Conservation (phyloP, 163 green algal species). For the Picocystis sp. region DNA sequence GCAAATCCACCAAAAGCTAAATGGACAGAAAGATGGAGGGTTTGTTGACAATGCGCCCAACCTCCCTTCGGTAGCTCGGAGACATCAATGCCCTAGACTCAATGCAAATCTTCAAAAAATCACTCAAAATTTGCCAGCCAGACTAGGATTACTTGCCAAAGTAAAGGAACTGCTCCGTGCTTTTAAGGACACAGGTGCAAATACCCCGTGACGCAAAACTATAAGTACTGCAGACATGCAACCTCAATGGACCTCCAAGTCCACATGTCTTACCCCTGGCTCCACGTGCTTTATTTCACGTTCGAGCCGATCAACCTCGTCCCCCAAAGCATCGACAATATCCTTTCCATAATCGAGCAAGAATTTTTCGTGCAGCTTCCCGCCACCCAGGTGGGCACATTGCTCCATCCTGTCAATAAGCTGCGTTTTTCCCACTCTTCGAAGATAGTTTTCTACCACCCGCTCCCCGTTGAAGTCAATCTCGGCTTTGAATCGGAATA, state of each 20-base stretch:
- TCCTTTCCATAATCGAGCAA: slow-evolving; percentile 29
- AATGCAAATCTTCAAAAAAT: no score
- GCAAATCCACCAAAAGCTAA: no score
- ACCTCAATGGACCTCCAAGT: background rate
- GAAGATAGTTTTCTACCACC: slow-evolving; percentile 22
- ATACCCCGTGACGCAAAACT: no score
- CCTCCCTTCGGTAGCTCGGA: no score
- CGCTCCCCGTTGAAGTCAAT: slow-evolving; percentile 32
- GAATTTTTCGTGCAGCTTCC: slow-evolving; percentile 8
- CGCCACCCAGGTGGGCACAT: slow-evolving; percentile 13
- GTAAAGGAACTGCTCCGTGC: no score
- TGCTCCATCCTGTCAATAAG: slow-evolving; percentile 7
- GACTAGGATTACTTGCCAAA: no score
- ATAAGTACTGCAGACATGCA: no score
- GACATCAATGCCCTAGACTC: no score
- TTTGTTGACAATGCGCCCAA: no score
- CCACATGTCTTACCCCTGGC: slow-evolving; percentile 3
- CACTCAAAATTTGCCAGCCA: no score
- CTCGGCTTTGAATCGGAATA: slow-evolving; percentile 74
- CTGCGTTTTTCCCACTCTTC: background rate
- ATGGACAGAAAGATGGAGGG: no score
- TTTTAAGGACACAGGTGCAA: no score
- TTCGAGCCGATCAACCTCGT: slow-evolving; percentile 79
- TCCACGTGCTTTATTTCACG: slow-evolving; percentile 42
- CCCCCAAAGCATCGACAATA: slow-evolving; percentile 57